Evolutionary conservation across 2,329 filamentous ascomycete genomes (phyloP).

Genomic region (Aspergillus sp.): DNA sequence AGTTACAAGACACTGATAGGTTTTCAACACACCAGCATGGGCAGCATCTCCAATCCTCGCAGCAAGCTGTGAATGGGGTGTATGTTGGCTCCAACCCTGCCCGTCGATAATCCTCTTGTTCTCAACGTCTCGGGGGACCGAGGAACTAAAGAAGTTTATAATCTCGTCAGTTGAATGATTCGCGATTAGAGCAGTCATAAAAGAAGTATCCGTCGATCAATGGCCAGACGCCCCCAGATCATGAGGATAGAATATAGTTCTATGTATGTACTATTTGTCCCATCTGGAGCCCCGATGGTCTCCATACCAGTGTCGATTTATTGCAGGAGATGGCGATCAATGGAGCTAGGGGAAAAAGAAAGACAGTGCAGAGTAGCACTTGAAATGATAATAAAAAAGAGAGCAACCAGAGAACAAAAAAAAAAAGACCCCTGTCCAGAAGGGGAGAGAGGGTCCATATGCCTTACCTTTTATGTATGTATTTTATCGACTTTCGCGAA

Average conservation of each 20-base stretch:
- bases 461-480: slow-evolving; percentile 13
- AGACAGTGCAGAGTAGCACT: slow-evolving; percentile 11
- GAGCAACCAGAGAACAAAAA: slow-evolving; percentile 5
- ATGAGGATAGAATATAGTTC: slow-evolving; percentile 21
- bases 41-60: slow-evolving; percentile 1
- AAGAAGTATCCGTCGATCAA: slow-evolving; percentile 30
- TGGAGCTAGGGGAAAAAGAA: slow-evolving; percentile 20
- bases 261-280: slow-evolving; percentile 15
- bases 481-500: slow-evolving; percentile 1
- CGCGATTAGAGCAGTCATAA: slow-evolving; percentile 30
- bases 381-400: slow-evolving; percentile 7
- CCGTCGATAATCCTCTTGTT: background rate
- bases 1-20: background rate
- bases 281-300: slow-evolving; percentile 26
- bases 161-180: slow-evolving; percentile 19
- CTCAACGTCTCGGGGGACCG: background rate
- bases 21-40: background rate
- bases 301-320: slow-evolving; percentile 24
- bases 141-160: slow-evolving; percentile 27
- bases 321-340: slow-evolving; percentile 33
- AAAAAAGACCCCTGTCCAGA: background rate
- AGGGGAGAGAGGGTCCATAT: slow-evolving; percentile 1
- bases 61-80: background rate
- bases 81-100: background rate
- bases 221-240: slow-evolving; percentile 24